Evolutionary conservation across 1,284 basidiomycete species (phyloP), one percentile per base, ranked within the genome.

Genomic region (Rhodotorula glutinis): DNA sequence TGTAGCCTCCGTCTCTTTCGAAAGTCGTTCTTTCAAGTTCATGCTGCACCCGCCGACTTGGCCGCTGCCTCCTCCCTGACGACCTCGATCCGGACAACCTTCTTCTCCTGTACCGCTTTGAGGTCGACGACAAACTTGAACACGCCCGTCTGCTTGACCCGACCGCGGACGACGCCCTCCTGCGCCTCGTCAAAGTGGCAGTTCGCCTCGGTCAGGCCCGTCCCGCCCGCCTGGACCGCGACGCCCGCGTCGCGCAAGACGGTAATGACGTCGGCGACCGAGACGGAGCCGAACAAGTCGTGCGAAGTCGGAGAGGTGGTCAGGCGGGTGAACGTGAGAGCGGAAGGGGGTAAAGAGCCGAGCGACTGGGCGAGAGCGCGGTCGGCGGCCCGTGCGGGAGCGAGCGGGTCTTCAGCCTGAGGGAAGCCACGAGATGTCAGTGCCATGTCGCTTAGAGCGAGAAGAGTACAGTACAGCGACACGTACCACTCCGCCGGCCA

Each of bases 271-370:
- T 72, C 70, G 1, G 49, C 13, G 23, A 53, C 30, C 16, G 67
- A 67, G n/a, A 72, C 70, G 38, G 67, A 69, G 38, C 70, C 70
- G 57, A 67, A 69, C 33, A 72, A 53, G 53, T 66, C 70, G 57
- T 55, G 51, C 11, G 64, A 63, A 9, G 68, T 59, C 8, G 68
- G 55, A 13, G 62, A 61, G 30, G 62, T 70, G 25, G 63, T 67
- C n/a, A 68, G 63, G 27, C 69, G 63, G 5, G 57, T 38, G 61
- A 71, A 71, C 19, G 23, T 4, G 51, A 71, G 60, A 8, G 66
- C 60, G 23, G 44, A 30, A 13, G 29, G 13, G 11, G 56, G 30
- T 11, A 66, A 53, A 1, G 40, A 17, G 10, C 64, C 10, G 49
- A 68, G 69, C 27, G 62, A 46, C 25, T 33, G 29, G 44, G 58